A percentile compares a stretch with the other conserved stretches of the same genome.
phyloP scores from a whole-genome alignment of 805 yeast species.

The Ogataea minuta region DNA sequence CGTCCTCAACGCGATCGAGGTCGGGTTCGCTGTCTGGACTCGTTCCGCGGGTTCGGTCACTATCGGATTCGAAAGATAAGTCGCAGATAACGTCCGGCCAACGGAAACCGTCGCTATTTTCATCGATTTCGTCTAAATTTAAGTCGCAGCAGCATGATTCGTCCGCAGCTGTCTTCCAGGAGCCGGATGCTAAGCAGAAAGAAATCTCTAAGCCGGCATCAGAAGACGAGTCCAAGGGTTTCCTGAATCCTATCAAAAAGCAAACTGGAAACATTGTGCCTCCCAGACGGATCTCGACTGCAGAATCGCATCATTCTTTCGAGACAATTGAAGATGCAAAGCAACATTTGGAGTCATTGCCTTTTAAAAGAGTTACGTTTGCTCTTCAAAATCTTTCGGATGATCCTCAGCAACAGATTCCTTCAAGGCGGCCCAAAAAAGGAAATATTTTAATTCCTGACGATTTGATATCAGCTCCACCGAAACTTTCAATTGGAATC shows the following conservation, averaged over 20 bases:
- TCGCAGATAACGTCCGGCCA: constrained; percentile 14
- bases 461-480: constrained; percentile 61
- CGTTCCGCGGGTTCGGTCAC: constrained; percentile 14
- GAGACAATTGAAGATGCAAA: constrained; percentile 9
- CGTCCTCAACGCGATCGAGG: constrained; percentile 16
- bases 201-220: background rate
- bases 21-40: constrained; percentile 19
- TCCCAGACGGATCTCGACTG: constrained; percentile 4
- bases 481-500: constrained; percentile 67
- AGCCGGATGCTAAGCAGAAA: constrained; percentile 2
- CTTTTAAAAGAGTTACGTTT: constrained; percentile 48
- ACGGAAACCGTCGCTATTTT: constrained; percentile 31
- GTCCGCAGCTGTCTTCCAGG: constrained; percentile 2
- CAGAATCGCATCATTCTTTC: background rate
- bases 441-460: constrained; percentile 64
- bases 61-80: constrained; percentile 21
- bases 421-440: constrained; percentile 51
- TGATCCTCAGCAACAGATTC: constrained; percentile 64
- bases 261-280: background rate
- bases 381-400: constrained; percentile 46
- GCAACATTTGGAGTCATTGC: constrained; percentile 28
- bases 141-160: constrained; percentile 21
- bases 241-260: constrained; percentile 1
- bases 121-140: constrained; percentile 36
- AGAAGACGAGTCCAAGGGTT: constrained; percentile 1